phyloP scores from a whole-genome alignment of 1,139 yeast genomes.

The Citeromyces hawaiiensis region DNA sequence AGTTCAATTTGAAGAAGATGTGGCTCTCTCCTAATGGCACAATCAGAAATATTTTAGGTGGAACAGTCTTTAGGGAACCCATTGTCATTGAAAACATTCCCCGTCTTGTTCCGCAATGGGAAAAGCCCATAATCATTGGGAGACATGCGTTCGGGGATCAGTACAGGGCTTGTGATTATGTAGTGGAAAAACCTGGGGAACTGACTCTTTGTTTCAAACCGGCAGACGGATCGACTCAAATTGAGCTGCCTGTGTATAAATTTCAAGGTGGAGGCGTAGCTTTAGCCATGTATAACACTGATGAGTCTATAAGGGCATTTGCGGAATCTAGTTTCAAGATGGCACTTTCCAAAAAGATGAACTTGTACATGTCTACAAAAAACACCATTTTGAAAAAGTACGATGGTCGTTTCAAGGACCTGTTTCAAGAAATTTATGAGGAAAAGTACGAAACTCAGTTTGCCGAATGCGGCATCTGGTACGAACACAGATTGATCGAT shows the following conservation, averaged over 20 bases:
- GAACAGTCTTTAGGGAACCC: constrained; percentile 95
- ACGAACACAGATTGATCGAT: constrained; percentile 91
- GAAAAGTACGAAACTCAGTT: constrained; percentile 53
- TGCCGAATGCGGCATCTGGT: constrained; percentile 75
- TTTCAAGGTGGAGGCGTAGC: constrained; percentile 78
- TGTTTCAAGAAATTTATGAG: constrained; percentile 74
- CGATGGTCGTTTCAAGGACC: constrained; percentile 92
- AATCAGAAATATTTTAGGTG: constrained; percentile 85
- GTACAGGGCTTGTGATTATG: constrained; percentile 82
- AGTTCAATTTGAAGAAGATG: constrained; percentile 84
- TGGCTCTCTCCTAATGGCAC: constrained; percentile 98
- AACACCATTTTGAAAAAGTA: constrained; percentile 88
- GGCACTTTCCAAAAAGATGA: constrained; percentile 67
- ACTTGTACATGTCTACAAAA: constrained; percentile 79
- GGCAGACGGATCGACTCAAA: constrained; percentile 43
- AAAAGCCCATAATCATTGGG: constrained; percentile 88
- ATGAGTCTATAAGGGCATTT: constrained; percentile 77
- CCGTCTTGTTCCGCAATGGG: constrained; percentile 86
- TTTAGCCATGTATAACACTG: constrained; percentile 90
- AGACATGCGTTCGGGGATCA: constrained; percentile 98
- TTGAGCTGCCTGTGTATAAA: constrained; percentile 52
- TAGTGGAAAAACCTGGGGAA: constrained; percentile 68
- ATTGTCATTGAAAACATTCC: constrained; percentile 86
- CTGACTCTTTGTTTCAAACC: constrained; percentile 74
- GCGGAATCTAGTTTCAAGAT: constrained; percentile 87